Evolutionary conservation across 805 yeast species (phyloP), one percentile per base, ranked within the genome.

Genomic region (Ogataea neopini): DNA sequence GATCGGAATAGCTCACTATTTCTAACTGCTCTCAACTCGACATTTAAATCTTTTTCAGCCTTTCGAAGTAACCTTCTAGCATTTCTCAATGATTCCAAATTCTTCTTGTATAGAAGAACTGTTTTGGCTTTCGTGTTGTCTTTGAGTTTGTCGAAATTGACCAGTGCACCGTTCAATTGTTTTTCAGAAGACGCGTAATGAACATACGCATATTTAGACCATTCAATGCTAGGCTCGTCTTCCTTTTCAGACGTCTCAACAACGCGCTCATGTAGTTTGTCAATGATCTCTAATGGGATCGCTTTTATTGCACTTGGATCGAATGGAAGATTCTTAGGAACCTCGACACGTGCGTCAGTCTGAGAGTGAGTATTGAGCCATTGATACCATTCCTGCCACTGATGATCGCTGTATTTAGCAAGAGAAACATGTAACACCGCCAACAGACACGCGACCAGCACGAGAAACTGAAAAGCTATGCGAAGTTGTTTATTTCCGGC

Each of bases 181-280:
- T 70, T 66, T 8, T 67, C 54, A 45, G 74, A 69, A 0, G 88
- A 80, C 3, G 84, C 86, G 61, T 83, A 83, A 43, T 79, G 79
- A 4, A 81, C 79, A 58, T 83, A 83, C 0, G 86, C 87, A 34
- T 62, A 68, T 45, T 68, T 66, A 1, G 61, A 35, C 81, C 81
- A 76, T 29, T 72, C 65, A 14, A 36, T 22, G 13, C n/a, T 9
- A 10, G 43, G 43, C 22, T 37, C 38, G 18, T 17, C 37, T 13
- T 29, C 30, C n/a, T 25, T 36, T 8, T 36, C 3, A n/a, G 46
- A 15, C 9, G 32, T 17, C 19, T 44, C 34, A 11, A 14, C 37
- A n/a, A 15, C 38, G 28, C 32, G 28, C 50, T 46, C 3, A 32
- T 49, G 34, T 23, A 55, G 40, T 33, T 57, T 61, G 4, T 49